These are phyloP conservation scores for Russula sp. DNA, from an alignment of 768 basidiomycete genomes.

Conservation along the genomic window DNA sequence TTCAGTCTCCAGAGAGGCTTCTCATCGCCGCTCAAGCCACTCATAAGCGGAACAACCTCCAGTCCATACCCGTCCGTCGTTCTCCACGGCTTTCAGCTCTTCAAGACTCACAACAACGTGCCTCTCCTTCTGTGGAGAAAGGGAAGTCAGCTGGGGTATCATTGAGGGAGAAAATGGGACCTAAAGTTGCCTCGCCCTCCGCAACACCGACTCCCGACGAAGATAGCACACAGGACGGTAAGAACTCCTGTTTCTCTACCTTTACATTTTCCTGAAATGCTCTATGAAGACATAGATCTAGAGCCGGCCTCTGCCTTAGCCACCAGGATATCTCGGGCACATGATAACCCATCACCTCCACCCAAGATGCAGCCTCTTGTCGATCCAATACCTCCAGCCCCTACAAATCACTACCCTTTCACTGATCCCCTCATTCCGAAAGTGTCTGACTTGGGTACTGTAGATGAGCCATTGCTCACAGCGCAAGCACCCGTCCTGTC, in stretches of 20 bases:
- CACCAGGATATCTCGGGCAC: constrained; percentile 61
- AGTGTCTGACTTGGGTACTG: neutral
- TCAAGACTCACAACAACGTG: neutral
- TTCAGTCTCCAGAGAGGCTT: constrained; percentile 32
- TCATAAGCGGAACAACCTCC: constrained; percentile 14
- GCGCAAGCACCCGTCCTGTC: neutral
- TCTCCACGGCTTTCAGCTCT: constrained; percentile 14
- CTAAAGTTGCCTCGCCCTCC: neutral
- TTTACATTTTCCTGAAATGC: neutral
- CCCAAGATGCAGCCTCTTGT: constrained; percentile 36
- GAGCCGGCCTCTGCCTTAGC: constrained; percentile 71
- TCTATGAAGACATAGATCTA: constrained; percentile 32
- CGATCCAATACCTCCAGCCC: neutral
- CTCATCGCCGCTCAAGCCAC: constrained; percentile 27
- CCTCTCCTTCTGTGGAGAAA: constrained; percentile 6
- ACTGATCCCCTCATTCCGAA: neutral
- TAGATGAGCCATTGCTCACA: neutral
- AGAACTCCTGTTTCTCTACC: neutral
- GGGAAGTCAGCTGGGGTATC: neutral
- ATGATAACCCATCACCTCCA: constrained; percentile 74
- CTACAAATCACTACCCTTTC: neutral
- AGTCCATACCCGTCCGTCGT: constrained; percentile 20
- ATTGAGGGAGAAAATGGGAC: neutral
- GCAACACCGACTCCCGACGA: neutral
- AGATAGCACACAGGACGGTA: constrained; percentile 27